phyloP scores from a whole-genome alignment of 495 filamentous ascomycete genomes.

The Terfezia boudieri region DNA sequence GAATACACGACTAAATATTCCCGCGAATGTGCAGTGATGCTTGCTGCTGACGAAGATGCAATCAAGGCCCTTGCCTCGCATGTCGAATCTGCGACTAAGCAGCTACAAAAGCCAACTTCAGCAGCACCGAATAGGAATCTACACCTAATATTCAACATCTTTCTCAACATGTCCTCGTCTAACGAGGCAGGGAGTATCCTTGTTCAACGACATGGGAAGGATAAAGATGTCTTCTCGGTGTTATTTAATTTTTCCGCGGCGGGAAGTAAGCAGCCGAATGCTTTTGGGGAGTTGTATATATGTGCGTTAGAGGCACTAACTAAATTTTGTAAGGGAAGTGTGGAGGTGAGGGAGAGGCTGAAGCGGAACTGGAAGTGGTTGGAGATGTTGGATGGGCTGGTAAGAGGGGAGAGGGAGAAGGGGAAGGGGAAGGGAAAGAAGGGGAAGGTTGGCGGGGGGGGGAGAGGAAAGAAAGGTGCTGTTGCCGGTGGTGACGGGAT shows the following conservation, averaged over 20 bases:
- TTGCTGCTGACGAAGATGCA: slow-evolving; percentile 9
- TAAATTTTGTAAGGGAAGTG: background rate
- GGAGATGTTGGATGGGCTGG: background rate
- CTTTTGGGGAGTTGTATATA: slow-evolving; percentile 7
- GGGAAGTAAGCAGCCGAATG: slow-evolving; percentile 5
- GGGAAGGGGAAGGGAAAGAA: background rate
- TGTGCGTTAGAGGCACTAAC: slow-evolving; percentile 5
- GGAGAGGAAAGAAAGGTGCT: slow-evolving; percentile 2
- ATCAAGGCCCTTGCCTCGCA: slow-evolving; percentile 4
- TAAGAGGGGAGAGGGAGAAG: background rate
- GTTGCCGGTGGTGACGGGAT: slow-evolving; percentile 1
- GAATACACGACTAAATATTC: slow-evolving; percentile 12
- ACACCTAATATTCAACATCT: slow-evolving; percentile 2
- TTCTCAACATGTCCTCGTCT: slow-evolving; percentile 6
- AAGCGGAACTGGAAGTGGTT: slow-evolving; percentile 9
- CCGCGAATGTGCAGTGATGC: slow-evolving; percentile 8
- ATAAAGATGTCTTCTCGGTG: slow-evolving; percentile 8
- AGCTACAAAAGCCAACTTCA: slow-evolving; percentile 7
- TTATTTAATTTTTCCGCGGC: slow-evolving; percentile 6
- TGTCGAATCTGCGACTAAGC: slow-evolving; percentile 5
- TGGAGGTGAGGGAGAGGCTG: slow-evolving; percentile 5
- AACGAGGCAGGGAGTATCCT: background rate
- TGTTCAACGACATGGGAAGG: background rate
- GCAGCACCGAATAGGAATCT: slow-evolving; percentile 7
- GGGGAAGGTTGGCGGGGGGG: slow-evolving; percentile 8